Conservation (phyloP, 495 filamentous ascomycete genomes). For the Amorphotheca resinae region DNA sequence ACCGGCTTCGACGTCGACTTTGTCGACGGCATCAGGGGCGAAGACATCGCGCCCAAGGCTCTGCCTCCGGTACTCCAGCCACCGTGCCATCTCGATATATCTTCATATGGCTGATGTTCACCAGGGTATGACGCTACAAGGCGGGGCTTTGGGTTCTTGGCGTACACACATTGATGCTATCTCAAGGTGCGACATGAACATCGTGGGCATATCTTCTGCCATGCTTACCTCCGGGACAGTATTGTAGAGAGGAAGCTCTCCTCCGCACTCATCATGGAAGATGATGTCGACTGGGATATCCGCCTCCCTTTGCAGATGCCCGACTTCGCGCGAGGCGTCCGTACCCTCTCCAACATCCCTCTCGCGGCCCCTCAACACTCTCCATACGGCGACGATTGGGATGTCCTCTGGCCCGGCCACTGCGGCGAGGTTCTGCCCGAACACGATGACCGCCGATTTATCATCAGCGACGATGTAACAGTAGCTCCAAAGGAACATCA, state of each 20-base stretch:
- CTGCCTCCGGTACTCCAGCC: slow-evolving; percentile 5
- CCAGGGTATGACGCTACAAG: slow-evolving; percentile 6
- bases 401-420: slow-evolving; percentile 44
- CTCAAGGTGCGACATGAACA: slow-evolving; percentile 15
- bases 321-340: slow-evolving; percentile 19
- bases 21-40: slow-evolving; percentile 26
- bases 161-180: slow-evolving; percentile 27
- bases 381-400: slow-evolving; percentile 48
- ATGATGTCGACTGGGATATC: slow-evolving; percentile 37
- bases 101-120: not conserved
- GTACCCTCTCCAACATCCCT: slow-evolving; percentile 16
- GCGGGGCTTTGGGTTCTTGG: slow-evolving; percentile 25
- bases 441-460: slow-evolving; percentile 17
- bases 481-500: slow-evolving; percentile 17
- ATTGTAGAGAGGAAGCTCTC: slow-evolving; percentile 29
- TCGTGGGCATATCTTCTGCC: not conserved
- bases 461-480: slow-evolving; percentile 22
- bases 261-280: slow-evolving; percentile 34
- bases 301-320: slow-evolving; percentile 27
- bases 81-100: too few relatives aligned
- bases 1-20: slow-evolving; percentile 27
- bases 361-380: slow-evolving; percentile 19
- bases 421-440: slow-evolving; percentile 24
- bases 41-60: slow-evolving; percentile 24
- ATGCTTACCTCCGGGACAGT: slow-evolving; percentile 6